phyloP scores from a whole-genome alignment of 129 eudicot genomes.

The Flaveria trinervia region DNA sequence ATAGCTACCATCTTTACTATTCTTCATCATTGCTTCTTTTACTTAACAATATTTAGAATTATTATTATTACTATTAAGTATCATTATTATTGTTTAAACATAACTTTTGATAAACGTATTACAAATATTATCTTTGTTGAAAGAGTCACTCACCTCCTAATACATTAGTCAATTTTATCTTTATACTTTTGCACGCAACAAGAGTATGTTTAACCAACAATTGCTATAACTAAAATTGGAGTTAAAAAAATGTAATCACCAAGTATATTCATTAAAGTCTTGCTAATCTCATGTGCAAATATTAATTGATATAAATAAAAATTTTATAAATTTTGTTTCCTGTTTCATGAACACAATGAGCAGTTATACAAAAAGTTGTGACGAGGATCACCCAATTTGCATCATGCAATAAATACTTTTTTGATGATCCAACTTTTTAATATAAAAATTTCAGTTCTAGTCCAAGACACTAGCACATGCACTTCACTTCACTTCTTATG shows the following conservation, averaged over 20 bases:
- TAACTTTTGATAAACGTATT: no score
- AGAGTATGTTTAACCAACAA: no score
- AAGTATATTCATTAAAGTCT: no score
- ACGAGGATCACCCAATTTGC: conserved; percentile 12
- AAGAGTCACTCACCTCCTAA: no score
- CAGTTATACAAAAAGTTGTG: neutral
- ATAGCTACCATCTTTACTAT: conserved; percentile 24
- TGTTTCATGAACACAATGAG: neutral
- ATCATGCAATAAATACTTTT: conserved; percentile 14
- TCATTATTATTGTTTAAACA: no score
- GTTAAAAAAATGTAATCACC: no score
- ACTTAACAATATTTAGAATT: neutral
- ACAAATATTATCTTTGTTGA: no score
- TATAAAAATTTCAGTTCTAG: neutral
- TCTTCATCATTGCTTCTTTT: conserved; percentile 11
- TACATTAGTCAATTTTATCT: neutral
- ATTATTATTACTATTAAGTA: no score
- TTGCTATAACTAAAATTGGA: no score
- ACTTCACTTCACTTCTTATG: conserved; percentile 8
- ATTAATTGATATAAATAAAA: neutral
- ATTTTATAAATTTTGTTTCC: neutral
- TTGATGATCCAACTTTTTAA: neutral
- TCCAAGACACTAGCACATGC: conserved; percentile 19
- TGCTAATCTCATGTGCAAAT: neutral
- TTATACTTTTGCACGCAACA: no score